Conservation (phyloP, 2,329 filamentous ascomycete species). For the Didymellaceae sp. region DNA sequence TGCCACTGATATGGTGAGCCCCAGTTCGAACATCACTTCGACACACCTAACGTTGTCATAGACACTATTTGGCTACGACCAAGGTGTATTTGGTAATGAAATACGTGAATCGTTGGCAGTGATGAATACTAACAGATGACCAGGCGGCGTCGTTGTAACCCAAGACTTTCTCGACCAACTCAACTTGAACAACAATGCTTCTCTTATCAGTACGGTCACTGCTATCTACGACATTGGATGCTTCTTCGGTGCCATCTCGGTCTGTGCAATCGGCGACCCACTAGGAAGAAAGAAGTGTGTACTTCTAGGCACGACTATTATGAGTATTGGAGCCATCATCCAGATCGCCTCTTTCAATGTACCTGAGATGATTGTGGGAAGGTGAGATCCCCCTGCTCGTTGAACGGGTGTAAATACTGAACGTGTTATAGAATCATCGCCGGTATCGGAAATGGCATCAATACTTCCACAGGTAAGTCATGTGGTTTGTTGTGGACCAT, state of each 20-base stretch:
- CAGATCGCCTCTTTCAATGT: conserved; percentile 56
- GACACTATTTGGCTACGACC: conserved; percentile 52
- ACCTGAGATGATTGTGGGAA: conserved; percentile 58
- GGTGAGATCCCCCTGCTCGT: conserved; percentile 8
- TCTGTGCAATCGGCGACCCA: conserved; percentile 54
- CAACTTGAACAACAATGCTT: conserved; percentile 52
- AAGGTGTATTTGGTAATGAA: conserved; percentile 58
- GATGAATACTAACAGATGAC: background rate
- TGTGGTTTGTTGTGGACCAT: conserved; percentile 18
- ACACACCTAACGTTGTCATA: conserved; percentile 22
- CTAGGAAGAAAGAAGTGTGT: conserved; percentile 58
- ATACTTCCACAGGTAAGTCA: conserved; percentile 56
- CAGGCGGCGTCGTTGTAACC: conserved; percentile 62
- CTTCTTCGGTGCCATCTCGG: conserved; percentile 62
- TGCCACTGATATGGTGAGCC: conserved; percentile 29
- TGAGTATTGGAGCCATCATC: conserved; percentile 57
- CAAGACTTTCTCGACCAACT: conserved; percentile 59
- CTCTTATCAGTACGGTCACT: conserved; percentile 57
- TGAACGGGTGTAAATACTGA: background rate
- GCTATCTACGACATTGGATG: conserved; percentile 67
- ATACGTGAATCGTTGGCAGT: background rate
- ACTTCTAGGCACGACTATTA: conserved; percentile 56
- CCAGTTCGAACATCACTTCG: too few relatives aligned
- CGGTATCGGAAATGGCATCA: conserved; percentile 60
- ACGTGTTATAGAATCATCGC: conserved; percentile 47